Evolutionary conservation across 2,329 filamentous ascomycete species (phyloP).

Genomic region (Cercospora sp.): DNA sequence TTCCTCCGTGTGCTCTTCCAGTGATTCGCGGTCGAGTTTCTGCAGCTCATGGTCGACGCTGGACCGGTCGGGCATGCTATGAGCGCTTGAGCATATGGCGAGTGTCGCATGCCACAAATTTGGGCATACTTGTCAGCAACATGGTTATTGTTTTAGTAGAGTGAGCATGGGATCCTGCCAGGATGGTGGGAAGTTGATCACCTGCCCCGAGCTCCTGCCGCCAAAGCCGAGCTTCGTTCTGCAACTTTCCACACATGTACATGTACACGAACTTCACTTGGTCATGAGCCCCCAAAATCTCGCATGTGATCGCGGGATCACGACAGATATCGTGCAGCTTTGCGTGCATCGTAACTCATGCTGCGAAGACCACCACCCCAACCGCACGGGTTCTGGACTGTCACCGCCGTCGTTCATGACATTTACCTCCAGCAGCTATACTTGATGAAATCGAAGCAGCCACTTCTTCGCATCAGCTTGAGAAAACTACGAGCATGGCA

Average conservation of each 20-base stretch:
- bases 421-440: background rate
- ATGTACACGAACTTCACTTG: background rate
- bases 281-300: background rate
- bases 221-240: background rate
- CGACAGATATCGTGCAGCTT: background rate
- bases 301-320: background rate
- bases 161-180: background rate
- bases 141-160: background rate
- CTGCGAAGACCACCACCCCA: background rate
- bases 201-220: conserved; percentile 4
- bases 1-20: conserved; percentile 17
- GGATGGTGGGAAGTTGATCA: background rate
- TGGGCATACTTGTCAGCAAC: conserved; percentile 1
- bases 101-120: conserved; percentile 2
- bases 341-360: background rate
- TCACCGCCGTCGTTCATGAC: background rate
- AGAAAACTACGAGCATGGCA: background rate
- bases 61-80: conserved; percentile 7
- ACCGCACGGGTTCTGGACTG: background rate
- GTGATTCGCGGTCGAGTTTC: conserved; percentile 18
- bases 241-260: background rate
- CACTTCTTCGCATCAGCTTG: background rate
- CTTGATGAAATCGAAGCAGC: background rate
- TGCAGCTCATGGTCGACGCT: conserved; percentile 19
- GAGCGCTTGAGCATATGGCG: background rate